Percentiles rank a stretch among this genome's conserved stretches.
Evolutionary conservation across 2,329 filamentous ascomycete species (phyloP).

Genomic region (Falciphora oryzae): DNA sequence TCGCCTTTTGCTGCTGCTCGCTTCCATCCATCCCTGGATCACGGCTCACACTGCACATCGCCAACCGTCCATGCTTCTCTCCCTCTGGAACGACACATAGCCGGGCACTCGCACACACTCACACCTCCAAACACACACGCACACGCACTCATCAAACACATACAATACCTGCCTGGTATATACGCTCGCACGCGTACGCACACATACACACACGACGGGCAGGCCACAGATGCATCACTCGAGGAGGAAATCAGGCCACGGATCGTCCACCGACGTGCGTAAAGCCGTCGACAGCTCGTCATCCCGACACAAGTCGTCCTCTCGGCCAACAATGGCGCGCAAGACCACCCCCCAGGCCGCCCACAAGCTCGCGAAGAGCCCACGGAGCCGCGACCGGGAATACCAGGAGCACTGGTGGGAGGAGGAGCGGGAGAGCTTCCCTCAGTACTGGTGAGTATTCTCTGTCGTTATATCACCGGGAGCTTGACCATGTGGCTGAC

Average conservation of each 20-base stretch:
- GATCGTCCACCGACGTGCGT: slow-evolving; percentile 47
- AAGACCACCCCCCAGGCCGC: slow-evolving; percentile 33
- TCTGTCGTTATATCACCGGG: slow-evolving; percentile 9
- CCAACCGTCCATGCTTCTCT: not conserved
- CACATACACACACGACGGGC: no score
- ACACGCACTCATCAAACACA: no score
- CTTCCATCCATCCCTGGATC: not conserved
- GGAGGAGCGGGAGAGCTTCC: slow-evolving; percentile 57
- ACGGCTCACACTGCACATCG: not conserved
- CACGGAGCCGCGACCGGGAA: slow-evolving; percentile 45
- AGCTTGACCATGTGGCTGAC: slow-evolving; percentile 8
- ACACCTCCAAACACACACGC: not conserved
- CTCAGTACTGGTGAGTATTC: slow-evolving; percentile 56
- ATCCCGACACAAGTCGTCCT: slow-evolving; percentile 35
- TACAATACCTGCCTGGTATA: no score
- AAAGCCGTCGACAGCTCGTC: slow-evolving; percentile 36
- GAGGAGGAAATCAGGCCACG: slow-evolving; percentile 51
- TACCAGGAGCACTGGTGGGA: slow-evolving; percentile 43
- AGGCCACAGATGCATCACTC: slow-evolving; percentile 45
- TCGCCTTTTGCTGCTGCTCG: not conserved
- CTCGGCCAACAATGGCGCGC: slow-evolving; percentile 28
- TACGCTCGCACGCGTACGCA: no score
- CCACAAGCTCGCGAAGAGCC: slow-evolving; percentile 44
- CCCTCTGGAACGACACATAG: not conserved
- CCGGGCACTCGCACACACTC: not conserved